Conservation (phyloP, 306 rosid genomes). For the Cucurbita moschata region DNA sequence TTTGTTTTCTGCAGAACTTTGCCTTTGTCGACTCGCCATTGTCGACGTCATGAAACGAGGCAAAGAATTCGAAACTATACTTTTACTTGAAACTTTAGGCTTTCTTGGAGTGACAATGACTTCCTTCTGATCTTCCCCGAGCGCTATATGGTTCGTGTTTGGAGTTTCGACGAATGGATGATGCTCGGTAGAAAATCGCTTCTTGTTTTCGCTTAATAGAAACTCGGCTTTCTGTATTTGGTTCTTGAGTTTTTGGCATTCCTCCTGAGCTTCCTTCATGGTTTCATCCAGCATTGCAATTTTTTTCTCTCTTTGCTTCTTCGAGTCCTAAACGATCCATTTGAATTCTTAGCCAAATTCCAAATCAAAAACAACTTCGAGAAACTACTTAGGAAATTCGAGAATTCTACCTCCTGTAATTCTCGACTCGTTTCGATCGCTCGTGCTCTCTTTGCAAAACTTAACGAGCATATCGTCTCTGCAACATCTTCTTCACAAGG, state of each 20-base stretch:
- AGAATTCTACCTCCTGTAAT: conserved; percentile 36
- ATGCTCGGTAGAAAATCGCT: conserved; percentile 18
- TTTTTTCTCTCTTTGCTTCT: conserved; percentile 53
- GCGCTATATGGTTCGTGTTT: conserved; percentile 14
- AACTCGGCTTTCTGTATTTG: conserved; percentile 40
- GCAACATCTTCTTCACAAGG: conserved; percentile 69
- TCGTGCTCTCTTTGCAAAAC: conserved; percentile 82
- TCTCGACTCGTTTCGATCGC: conserved; percentile 56
- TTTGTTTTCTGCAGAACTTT: conserved; percentile 42
- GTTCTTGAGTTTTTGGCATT: conserved; percentile 30
- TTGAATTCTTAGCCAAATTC: not conserved
- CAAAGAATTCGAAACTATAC: conserved; percentile 28
- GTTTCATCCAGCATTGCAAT: conserved; percentile 46
- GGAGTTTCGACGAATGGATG: conserved; percentile 21
- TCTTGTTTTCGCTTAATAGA: conserved; percentile 33
- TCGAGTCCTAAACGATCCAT: conserved; percentile 40
- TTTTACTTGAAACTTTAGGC: conserved; percentile 22
- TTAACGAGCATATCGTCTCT: conserved; percentile 75
- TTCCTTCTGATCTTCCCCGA: conserved; percentile 33
- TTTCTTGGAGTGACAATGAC: conserved; percentile 25
- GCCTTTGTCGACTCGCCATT: conserved; percentile 79
- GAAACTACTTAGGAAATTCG: not conserved
- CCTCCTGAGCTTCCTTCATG: conserved; percentile 58
- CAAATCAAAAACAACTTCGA: not conserved
- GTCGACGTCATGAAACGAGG: conserved; percentile 97